Evolutionary conservation across 2,329 filamentous ascomycete genomes (phyloP).

Genomic region (Pseudonectria buxi): DNA sequence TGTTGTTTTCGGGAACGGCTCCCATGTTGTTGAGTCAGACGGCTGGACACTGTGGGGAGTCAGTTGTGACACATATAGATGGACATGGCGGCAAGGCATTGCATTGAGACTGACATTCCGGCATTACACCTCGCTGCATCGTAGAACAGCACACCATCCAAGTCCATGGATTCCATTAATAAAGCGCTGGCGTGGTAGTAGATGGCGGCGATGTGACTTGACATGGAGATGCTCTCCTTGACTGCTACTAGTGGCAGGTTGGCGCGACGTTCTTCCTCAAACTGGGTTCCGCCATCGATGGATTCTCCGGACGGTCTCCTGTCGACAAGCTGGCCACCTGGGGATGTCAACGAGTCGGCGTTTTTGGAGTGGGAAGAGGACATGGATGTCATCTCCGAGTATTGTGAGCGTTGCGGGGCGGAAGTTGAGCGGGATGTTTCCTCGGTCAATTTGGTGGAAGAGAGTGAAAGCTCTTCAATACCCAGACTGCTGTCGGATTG

Average conservation of each 20-base stretch:
- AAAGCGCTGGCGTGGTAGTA: background rate
- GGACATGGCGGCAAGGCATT: background rate
- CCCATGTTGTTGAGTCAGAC: background rate
- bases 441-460: conserved; percentile 1
- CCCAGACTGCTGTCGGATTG: background rate
- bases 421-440: background rate
- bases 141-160: conserved; percentile 1
- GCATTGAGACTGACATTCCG: background rate
- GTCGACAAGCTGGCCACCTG: background rate
- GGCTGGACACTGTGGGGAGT: conserved; percentile 1
- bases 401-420: background rate
- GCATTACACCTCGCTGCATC: conserved; percentile 1
- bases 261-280: background rate
- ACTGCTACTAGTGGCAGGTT: background rate
- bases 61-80: background rate
- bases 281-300: background rate
- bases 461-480: background rate
- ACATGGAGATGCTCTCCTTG: background rate
- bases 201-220: conserved; percentile 1
- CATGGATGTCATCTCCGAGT: background rate
- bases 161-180: conserved; percentile 1
- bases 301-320: background rate
- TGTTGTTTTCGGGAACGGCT: background rate
- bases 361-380: background rate
- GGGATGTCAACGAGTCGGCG: background rate